These are phyloP conservation scores for Tulasnella sp. DNA, from an alignment of 768 basidiomycete genomes.

Conservation along the genomic window DNA sequence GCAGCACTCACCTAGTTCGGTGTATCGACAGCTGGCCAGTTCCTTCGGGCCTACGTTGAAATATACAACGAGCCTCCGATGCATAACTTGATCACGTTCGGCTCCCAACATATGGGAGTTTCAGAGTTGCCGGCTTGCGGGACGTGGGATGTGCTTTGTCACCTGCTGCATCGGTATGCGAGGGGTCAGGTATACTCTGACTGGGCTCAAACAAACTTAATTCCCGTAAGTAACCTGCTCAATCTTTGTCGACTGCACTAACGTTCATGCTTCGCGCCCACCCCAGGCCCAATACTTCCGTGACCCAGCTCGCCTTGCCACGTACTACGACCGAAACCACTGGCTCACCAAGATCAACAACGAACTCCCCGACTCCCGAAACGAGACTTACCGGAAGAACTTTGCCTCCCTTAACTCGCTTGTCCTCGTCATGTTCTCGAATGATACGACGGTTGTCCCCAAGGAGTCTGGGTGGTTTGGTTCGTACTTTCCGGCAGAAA, in stretches of 20 bases:
- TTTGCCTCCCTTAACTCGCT: conserved; percentile 65
- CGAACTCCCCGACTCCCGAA: conserved; percentile 59
- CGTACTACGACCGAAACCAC: conserved; percentile 61
- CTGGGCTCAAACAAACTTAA: conserved; percentile 76
- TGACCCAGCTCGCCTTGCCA: conserved; percentile 62
- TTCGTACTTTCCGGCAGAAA: conserved; percentile 56
- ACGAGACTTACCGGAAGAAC: conserved; percentile 63
- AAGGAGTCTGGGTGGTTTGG: conserved; percentile 90
- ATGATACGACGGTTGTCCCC: conserved; percentile 78
- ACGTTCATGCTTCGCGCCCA: background rate
- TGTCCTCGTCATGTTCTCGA: conserved; percentile 71
- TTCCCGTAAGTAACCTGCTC: conserved; percentile 58
- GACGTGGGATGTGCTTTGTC: conserved; percentile 69
- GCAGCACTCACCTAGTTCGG: background rate
- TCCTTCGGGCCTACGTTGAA: conserved; percentile 83
- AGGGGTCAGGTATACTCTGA: conserved; percentile 67
- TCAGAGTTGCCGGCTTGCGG: conserved; percentile 72
- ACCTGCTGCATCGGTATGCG: conserved; percentile 63
- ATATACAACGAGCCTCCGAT: conserved; percentile 72
- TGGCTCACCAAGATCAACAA: conserved; percentile 83
- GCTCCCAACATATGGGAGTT: conserved; percentile 87
- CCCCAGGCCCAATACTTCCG: conserved; percentile 83
- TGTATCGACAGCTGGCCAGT: conserved; percentile 66
- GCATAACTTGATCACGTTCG: conserved; percentile 83
- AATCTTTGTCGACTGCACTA: background rate